phyloP scores from a whole-genome alignment of 2,329 filamentous ascomycete species.

The Fusarium xylarioides region DNA sequence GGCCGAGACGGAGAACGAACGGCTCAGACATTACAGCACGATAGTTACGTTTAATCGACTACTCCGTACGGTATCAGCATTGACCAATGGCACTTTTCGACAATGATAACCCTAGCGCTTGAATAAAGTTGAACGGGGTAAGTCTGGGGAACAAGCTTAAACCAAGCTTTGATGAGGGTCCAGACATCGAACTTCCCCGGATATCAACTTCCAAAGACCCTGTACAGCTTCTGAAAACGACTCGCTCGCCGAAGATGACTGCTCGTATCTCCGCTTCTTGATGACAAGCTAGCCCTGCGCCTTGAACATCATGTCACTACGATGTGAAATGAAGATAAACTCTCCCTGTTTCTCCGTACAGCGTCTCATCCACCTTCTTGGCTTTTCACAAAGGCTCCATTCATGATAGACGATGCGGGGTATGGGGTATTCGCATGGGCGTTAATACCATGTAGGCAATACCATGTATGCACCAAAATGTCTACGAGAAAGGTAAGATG shows the following conservation, averaged over 20 bases:
- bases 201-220: conserved; percentile 7
- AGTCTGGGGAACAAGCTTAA: conserved; percentile 1
- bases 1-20: conserved; percentile 18
- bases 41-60: background rate
- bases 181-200: background rate
- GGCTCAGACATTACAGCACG: background rate
- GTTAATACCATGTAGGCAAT: background rate
- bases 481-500: conserved; percentile 7
- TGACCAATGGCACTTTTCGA: background rate
- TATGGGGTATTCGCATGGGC: conserved; percentile 7
- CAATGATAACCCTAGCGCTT: background rate
- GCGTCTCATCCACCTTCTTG: conserved; percentile 24
- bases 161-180: conserved; percentile 4
- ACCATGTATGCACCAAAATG: background rate
- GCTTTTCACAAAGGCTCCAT: background rate
- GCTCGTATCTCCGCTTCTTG: conserved; percentile 28
- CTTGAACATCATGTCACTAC: conserved; percentile 13
- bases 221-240: background rate
- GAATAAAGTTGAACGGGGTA: conserved; percentile 8
- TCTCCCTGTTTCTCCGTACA: background rate
- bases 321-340: background rate
- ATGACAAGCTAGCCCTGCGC: background rate
- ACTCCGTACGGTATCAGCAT: background rate
- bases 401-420: conserved; percentile 15
- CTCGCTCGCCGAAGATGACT: conserved; percentile 23